Conservation (phyloP, 495 filamentous ascomycete genomes). For the Penicillium diatomitis region DNA sequence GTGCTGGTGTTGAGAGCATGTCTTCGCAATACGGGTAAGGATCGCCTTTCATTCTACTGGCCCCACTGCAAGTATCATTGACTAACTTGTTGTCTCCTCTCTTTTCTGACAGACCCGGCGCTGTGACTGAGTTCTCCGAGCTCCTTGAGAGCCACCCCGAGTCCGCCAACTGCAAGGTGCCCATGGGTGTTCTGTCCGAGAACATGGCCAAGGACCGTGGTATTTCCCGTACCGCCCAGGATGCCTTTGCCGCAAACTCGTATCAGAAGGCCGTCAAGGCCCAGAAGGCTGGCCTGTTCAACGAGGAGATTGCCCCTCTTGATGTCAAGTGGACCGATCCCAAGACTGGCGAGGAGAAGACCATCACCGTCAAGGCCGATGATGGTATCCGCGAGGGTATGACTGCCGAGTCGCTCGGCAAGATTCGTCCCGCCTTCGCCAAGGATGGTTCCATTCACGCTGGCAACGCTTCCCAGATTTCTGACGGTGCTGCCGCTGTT, state of each 20-base stretch:
- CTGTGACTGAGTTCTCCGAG: conserved; percentile 90
- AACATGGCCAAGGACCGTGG: conserved; percentile 82
- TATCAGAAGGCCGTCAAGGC: conserved; percentile 85
- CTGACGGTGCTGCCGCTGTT: conserved; percentile 91
- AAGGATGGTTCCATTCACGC: conserved; percentile 92
- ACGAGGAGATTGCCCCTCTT: conserved; percentile 84
- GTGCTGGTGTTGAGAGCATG: conserved; percentile 98
- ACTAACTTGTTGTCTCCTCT: background rate
- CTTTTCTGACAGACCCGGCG: conserved; percentile 53
- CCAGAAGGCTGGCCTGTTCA: conserved; percentile 81
- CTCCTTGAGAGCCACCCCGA: conserved; percentile 76
- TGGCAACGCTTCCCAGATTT: conserved; percentile 91
- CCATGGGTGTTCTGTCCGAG: conserved; percentile 93
- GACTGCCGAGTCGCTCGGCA: conserved; percentile 73
- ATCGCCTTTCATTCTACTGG: background rate
- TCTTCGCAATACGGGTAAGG: conserved; percentile 76
- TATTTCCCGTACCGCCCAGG: conserved; percentile 65
- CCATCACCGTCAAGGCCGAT: conserved; percentile 74
- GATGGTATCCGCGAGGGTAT: conserved; percentile 83
- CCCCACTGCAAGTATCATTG: background rate
- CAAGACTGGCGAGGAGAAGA: conserved; percentile 80
- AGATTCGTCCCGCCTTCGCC: conserved; percentile 87
- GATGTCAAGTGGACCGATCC: conserved; percentile 79
- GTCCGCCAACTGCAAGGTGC: conserved; percentile 92
- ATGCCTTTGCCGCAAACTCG: conserved; percentile 79